Percentiles rank a stretch among this genome's conserved stretches.
phyloP scores from a whole-genome alignment of 1,139 yeast genomes.

The Blastobotrys apis region DNA sequence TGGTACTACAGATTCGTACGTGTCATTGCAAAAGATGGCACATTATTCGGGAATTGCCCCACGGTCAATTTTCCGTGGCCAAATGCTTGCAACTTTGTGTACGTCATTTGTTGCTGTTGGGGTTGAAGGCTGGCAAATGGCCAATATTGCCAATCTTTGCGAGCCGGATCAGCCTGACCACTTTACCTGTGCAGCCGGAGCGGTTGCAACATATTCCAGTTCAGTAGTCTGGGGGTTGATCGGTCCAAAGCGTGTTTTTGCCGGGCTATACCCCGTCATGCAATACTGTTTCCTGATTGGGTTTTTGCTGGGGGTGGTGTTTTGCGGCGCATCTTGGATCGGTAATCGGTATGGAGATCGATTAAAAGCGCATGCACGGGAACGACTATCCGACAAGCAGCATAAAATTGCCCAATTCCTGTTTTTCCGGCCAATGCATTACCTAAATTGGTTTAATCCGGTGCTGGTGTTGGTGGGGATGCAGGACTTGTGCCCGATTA shows the following conservation, averaged over 20 bases:
- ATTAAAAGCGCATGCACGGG: not conserved
- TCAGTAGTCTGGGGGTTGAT: constrained; percentile 59
- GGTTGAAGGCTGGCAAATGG: constrained; percentile 50
- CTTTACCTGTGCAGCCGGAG: constrained; percentile 37
- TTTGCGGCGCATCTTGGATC: not conserved
- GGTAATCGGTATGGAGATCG: not conserved
- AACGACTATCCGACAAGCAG: not conserved
- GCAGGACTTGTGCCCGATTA: constrained; percentile 7
- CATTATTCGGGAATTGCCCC: constrained; percentile 62
- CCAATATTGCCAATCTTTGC: constrained; percentile 46
- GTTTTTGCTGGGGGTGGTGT: constrained; percentile 18
- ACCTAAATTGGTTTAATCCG: constrained; percentile 1
- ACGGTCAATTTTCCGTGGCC: constrained; percentile 54
- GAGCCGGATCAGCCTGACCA: constrained; percentile 36
- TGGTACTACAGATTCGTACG: constrained; percentile 43
- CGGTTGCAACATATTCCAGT: constrained; percentile 47
- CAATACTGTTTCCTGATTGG: constrained; percentile 43
- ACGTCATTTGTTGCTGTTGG: constrained; percentile 48
- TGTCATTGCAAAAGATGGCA: constrained; percentile 53
- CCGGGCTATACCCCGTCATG: constrained; percentile 42
- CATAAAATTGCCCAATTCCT: not conserved
- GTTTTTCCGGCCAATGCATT: not conserved
- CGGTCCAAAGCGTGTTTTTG: constrained; percentile 57
- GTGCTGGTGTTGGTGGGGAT: constrained; percentile 5
- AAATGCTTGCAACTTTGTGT: constrained; percentile 42